Conservation (phyloP, 148 eudicot species). For the Salicornia ramosissima region DNA sequence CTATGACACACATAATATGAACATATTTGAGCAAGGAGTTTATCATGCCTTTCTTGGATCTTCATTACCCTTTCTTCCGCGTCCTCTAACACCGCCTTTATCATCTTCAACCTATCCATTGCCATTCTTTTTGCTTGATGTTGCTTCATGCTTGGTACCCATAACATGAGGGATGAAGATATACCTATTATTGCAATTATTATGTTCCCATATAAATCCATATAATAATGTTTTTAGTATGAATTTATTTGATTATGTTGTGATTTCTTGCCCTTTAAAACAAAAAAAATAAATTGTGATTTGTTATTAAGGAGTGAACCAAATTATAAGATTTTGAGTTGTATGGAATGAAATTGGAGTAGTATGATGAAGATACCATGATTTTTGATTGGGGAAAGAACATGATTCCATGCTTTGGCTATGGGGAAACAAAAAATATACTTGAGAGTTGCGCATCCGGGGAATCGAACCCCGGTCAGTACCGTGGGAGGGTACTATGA, state of each 20-base stretch:
- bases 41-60: constrained; percentile 47
- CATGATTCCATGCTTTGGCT: constrained; percentile 23
- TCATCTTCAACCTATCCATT: constrained; percentile 17
- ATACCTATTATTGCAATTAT: constrained; percentile 25
- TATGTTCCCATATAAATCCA: constrained; percentile 11
- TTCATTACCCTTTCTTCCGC: constrained; percentile 39
- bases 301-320: background rate
- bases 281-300: too few relatives aligned
- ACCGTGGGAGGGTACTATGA: constrained; percentile 65
- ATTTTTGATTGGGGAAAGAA: constrained; percentile 6
- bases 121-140: background rate
- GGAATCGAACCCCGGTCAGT: constrained; percentile 68
- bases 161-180: constrained; percentile 21
- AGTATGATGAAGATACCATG: background rate
- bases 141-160: constrained; percentile 24
- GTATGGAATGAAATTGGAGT: background rate
- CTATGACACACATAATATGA: constrained; percentile 39
- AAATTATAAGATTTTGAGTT: too few relatives aligned
- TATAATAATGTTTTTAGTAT: background rate
- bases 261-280: too few relatives aligned
- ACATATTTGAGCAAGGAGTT: constrained; percentile 38
- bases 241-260: too few relatives aligned
- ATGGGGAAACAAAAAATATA: background rate
- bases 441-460: constrained; percentile 38
- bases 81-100: constrained; percentile 32